A percentile compares a stretch with the other conserved stretches of the same genome.
Evolutionary conservation across 345 rosid species (phyloP).

Genomic region (Arabidopsis arenosa): DNA sequence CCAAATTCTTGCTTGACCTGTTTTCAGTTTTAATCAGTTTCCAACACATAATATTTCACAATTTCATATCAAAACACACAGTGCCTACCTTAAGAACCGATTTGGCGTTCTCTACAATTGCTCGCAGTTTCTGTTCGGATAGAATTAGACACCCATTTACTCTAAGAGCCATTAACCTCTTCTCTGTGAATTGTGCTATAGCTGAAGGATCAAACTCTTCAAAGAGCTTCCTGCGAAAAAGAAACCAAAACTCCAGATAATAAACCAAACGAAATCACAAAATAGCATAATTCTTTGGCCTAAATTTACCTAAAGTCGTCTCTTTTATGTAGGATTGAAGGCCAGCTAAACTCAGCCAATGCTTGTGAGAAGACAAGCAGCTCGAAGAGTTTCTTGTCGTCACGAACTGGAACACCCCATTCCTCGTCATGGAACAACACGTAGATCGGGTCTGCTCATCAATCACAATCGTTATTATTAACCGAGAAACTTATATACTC

Average conservation of each 20-base stretch:
- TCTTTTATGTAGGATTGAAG: conserved; percentile 69
- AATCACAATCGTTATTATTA: conserved; percentile 17
- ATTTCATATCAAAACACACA: neutral
- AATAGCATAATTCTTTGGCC: neutral
- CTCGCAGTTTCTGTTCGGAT: conserved; percentile 89
- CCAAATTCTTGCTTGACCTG: conserved; percentile 88
- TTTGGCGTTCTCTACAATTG: conserved; percentile 79
- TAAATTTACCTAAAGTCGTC: conserved; percentile 63
- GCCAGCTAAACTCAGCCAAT: conserved; percentile 94
- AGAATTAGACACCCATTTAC: conserved; percentile 66
- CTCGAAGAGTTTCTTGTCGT: conserved; percentile 81
- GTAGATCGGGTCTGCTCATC: conserved; percentile 66
- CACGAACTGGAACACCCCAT: conserved; percentile 85
- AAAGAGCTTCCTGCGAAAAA: conserved; percentile 67
- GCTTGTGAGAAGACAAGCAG: conserved; percentile 91
- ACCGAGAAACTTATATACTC: neutral
- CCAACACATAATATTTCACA: neutral
- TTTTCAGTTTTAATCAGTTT: neutral
- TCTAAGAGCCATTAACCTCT: conserved; percentile 68
- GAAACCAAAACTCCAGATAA: neutral
- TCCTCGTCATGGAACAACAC: conserved; percentile 78
- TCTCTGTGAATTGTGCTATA: conserved; percentile 69
- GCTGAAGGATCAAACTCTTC: conserved; percentile 69
- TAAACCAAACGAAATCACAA: conserved; percentile 11
- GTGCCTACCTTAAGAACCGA: conserved; percentile 64